Conservation (phyloP, 176 grass and related monocot genomes). For the Cocos nucifera region DNA sequence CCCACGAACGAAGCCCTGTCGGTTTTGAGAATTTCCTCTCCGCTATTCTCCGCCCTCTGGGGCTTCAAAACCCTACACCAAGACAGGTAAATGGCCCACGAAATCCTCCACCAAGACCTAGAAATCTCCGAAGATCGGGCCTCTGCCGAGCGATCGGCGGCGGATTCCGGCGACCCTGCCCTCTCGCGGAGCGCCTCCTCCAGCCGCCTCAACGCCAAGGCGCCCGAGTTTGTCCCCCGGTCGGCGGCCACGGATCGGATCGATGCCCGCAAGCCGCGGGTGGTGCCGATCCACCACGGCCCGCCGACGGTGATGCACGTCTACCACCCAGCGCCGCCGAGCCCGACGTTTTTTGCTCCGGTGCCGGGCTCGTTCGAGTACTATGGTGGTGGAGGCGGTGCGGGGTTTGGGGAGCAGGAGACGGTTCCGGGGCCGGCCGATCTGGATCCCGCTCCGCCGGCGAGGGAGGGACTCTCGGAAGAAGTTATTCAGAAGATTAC, state of each 20-base stretch:
- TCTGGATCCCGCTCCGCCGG: neutral
- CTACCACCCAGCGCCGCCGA: conserved; percentile 2
- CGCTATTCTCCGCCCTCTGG: conserved; percentile 4
- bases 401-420: conserved; percentile 3
- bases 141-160: neutral
- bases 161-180: conserved; percentile 22
- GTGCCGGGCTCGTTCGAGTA: conserved; percentile 2
- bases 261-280: neutral
- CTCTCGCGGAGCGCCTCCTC: conserved; percentile 48
- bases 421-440: neutral
- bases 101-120: conserved; percentile 33
- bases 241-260: conserved; percentile 7
- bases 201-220: conserved; percentile 75
- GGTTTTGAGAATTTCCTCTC: conserved; percentile 4
- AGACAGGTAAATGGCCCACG: conserved; percentile 39
- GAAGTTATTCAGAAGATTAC: conserved; percentile 13
- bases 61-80: conserved; percentile 39
- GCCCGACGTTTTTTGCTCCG: neutral
- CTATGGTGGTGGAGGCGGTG: neutral
- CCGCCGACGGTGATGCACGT: neutral
- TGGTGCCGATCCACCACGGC: neutral
- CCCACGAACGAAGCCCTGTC: neutral
- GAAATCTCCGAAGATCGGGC: conserved; percentile 7
- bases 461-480: conserved; percentile 7
- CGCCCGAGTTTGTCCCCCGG: conserved; percentile 85